Evolutionary conservation across 371 early-diverging fungal genomes (phyloP), one percentile per base, ranked within the genome.

Genomic region (Zychaea mexicana): DNA sequence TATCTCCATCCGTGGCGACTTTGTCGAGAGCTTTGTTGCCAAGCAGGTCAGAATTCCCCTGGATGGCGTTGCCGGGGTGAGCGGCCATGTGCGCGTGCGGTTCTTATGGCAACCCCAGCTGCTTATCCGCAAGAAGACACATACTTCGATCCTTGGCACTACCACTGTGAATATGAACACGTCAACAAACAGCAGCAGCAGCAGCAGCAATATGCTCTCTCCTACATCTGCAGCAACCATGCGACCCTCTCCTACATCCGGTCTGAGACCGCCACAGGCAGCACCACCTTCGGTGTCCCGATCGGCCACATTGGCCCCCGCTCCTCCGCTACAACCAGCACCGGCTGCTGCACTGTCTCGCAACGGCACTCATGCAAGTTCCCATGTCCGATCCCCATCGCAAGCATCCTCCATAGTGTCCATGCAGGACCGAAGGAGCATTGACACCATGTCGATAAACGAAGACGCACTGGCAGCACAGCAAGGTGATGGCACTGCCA

Each of bases 61-160:
- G 31, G 78, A 78, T 53, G 80, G 79, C 9, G 71, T 78, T 17
- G 68, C 68, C n/a, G 80, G 80, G 15, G 80, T 76, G 7, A 64
- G 67, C 1, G 83, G 83, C 3, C 62, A 64, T 61, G 74, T 82
- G 12, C 68, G 66, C 17, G 73, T 79, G 3, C 68, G 73, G 31
- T 68, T 82, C 33, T 55, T 65, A 7, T 82, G 83, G 83, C 78
- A 79, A 60, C 83, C 83, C 7, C 78, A 76, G 38, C 67, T 82
- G 7, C 56, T 79, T 17, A 42, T 69, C 27, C 70, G 68, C 33
- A 79, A 77, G 28, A 79, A 78, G 64, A 73, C 77, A 36, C 70
- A 72, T 17, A 79, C 78, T 6, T 73, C 79, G 8, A 74, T 79
- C 0, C 67, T 82, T 0, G 76, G 65, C 7, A 42, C 42, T 12